Evolutionary conservation across 805 yeast genomes (phyloP).

Genomic region (Yamadazyma ubonensis): DNA sequence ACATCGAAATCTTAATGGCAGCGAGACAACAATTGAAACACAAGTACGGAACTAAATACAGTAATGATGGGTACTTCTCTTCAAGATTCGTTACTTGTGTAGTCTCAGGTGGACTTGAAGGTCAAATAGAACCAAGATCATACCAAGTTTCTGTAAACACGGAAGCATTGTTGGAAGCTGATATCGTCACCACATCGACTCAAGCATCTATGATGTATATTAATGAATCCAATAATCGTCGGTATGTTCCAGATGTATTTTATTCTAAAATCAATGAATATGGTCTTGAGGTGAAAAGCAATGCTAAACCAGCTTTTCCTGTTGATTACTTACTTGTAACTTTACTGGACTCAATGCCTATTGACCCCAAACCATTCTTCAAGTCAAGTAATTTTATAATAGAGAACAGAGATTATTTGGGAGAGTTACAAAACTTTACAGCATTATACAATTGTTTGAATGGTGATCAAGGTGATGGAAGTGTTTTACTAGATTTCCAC

Average conservation of each 20-base stretch:
- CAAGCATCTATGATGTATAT: constrained; percentile 86
- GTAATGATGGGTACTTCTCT: constrained; percentile 64
- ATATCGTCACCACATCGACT: constrained; percentile 80
- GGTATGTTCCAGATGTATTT: constrained; percentile 94
- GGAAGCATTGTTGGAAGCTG: constrained; percentile 85
- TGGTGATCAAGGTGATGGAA: constrained; percentile 29
- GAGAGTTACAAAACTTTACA: constrained; percentile 66
- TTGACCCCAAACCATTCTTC: constrained; percentile 54
- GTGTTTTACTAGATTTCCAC: constrained; percentile 69
- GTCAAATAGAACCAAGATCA: constrained; percentile 86
- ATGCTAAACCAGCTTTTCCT: constrained; percentile 90
- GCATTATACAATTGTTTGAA: constrained; percentile 53
- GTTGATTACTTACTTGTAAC: constrained; percentile 87
- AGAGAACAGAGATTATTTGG: constrained; percentile 76
- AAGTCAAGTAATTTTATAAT: constrained; percentile 55
- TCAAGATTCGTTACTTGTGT: constrained; percentile 94
- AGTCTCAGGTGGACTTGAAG: constrained; percentile 80
- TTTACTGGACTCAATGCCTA: constrained; percentile 90
- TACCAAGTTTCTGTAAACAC: constrained; percentile 89
- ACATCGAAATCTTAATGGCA: constrained; percentile 83
- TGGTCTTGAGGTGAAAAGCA: constrained; percentile 78
- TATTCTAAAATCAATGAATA: constrained; percentile 86
- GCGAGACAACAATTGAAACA: constrained; percentile 69
- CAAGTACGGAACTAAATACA: constrained; percentile 64
- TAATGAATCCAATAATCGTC: constrained; percentile 63